These are phyloP conservation scores for Escovopsis weberi DNA, from an alignment of 2,329 filamentous ascomycete species.

Conservation along the genomic window DNA sequence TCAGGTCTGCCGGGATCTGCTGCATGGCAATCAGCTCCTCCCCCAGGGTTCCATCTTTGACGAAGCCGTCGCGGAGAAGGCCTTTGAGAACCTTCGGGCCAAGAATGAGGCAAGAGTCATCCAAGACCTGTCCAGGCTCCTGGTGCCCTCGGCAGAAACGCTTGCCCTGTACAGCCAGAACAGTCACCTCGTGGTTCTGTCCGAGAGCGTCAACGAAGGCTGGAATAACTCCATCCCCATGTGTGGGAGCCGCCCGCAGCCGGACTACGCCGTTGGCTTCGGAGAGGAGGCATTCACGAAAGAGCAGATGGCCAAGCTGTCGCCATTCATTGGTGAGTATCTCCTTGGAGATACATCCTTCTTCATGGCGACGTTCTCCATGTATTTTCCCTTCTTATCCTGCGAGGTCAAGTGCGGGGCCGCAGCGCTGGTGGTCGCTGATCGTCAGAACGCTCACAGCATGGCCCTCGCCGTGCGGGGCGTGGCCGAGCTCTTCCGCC, in stretches of 20 bases:
- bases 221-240: constrained; percentile 27
- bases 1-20: constrained; percentile 8
- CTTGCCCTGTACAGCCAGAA: constrained; percentile 13
- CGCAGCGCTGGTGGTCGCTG: constrained; percentile 20
- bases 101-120: constrained; percentile 22
- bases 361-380: constrained; percentile 30
- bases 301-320: constrained; percentile 26
- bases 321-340: constrained; percentile 21
- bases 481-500: constrained; percentile 24
- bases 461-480: constrained; percentile 25
- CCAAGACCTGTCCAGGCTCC: constrained; percentile 20
- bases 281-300: constrained; percentile 25
- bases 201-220: constrained; percentile 26
- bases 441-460: constrained; percentile 26
- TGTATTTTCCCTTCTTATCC: constrained; percentile 35
- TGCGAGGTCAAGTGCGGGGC: constrained; percentile 32
- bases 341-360: constrained; percentile 19
- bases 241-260: constrained; percentile 22
- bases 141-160: constrained; percentile 24
- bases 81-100: constrained; percentile 17
- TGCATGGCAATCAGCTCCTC: constrained; percentile 15
- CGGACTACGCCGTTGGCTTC: constrained; percentile 30
- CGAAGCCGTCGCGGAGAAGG: constrained; percentile 21
- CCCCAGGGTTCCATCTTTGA: constrained; percentile 22
- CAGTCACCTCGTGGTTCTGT: constrained; percentile 16